A percentile compares a stretch with the other conserved stretches of the same genome.
Evolutionary conservation across 2,329 filamentous ascomycete genomes (phyloP).

Genomic region (Fonsecaea pugnacius): DNA sequence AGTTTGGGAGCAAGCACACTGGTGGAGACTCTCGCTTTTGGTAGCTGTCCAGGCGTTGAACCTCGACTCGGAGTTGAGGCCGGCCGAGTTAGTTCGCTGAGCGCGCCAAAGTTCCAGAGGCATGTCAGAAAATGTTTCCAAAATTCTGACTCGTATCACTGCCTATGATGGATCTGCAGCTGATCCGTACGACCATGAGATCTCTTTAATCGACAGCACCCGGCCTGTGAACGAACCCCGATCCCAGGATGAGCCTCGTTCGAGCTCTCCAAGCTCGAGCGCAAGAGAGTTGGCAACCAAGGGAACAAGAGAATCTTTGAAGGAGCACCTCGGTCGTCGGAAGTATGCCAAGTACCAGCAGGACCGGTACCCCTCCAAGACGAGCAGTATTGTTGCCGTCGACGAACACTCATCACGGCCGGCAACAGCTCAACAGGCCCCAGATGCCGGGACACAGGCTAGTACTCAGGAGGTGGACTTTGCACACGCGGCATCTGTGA

Average conservation of each 20-base stretch:
- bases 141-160: constrained; percentile 26
- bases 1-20: neutral
- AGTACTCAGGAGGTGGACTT: constrained; percentile 29
- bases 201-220: constrained; percentile 49
- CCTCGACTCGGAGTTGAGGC: neutral
- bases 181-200: constrained; percentile 36
- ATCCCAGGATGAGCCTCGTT: constrained; percentile 36
- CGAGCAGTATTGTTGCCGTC: constrained; percentile 10
- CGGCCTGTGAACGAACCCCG: constrained; percentile 37
- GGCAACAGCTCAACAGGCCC: constrained; percentile 1
- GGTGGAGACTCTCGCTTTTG: neutral
- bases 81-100: neutral
- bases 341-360: constrained; percentile 59
- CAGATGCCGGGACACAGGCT: constrained; percentile 4
- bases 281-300: constrained; percentile 39
- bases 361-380: constrained; percentile 51
- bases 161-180: constrained; percentile 31
- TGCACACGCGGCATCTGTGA: constrained; percentile 12
- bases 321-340: constrained; percentile 46
- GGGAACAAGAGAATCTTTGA: constrained; percentile 45
- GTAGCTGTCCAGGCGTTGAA: neutral
- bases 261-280: constrained; percentile 34
- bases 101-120: constrained; percentile 6
- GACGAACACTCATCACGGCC: constrained; percentile 14
- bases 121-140: constrained; percentile 33